phyloP scores from a whole-genome alignment of 2,329 filamentous ascomycete species.

The Fusarium beomiforme region DNA sequence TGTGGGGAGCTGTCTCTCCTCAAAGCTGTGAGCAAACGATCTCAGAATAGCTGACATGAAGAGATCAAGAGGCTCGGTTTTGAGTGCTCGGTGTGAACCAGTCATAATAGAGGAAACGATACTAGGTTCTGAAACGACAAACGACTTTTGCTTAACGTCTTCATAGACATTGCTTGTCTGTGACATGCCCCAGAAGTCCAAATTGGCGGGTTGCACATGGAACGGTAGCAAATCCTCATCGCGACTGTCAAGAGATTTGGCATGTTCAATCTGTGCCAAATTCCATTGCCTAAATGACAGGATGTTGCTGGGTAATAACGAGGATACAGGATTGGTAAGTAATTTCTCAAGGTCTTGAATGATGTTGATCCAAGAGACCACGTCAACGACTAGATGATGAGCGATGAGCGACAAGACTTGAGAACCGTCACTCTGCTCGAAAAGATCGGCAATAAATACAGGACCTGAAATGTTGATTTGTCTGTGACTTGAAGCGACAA shows the following conservation, averaged over 20 bases:
- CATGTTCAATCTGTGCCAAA: conserved; percentile 48
- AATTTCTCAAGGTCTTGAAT: conserved; percentile 55
- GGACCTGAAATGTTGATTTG: conserved; percentile 1
- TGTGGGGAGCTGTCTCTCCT: conserved; percentile 46
- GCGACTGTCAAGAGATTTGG: background rate
- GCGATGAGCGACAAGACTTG: conserved; percentile 46
- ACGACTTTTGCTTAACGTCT: background rate
- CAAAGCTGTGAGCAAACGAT: conserved; percentile 50
- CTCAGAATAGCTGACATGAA: conserved; percentile 48
- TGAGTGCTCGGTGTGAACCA: conserved; percentile 44
- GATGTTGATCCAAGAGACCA: conserved; percentile 58
- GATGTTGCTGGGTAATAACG: too few relatives aligned
- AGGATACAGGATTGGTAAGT: too few relatives aligned
- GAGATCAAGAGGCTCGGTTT: conserved; percentile 52
- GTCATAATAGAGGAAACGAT: conserved; percentile 25
- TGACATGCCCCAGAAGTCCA: conserved; percentile 37
- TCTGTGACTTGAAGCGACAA: background rate
- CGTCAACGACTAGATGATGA: conserved; percentile 54
- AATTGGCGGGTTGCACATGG: background rate
- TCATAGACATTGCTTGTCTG: conserved; percentile 11
- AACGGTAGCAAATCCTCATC: conserved; percentile 1
- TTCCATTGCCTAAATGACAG: conserved; percentile 54
- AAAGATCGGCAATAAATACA: conserved; percentile 12
- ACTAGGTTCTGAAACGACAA: conserved; percentile 4
- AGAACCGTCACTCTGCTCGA: background rate